Evolutionary conservation across 495 filamentous ascomycete species (phyloP).

Genomic region (Penicillium paxilli): DNA sequence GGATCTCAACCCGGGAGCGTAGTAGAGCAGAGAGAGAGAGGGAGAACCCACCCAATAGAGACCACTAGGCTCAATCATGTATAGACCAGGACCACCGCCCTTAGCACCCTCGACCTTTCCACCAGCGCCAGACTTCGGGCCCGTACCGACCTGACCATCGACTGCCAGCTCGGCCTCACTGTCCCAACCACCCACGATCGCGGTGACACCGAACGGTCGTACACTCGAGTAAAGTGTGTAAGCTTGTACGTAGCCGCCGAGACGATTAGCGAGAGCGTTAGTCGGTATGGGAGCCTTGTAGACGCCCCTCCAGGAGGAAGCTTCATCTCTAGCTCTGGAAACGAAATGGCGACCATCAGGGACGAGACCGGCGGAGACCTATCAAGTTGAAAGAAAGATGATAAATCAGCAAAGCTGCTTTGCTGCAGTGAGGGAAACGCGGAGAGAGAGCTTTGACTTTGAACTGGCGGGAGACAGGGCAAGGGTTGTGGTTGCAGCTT

Average conservation of each 20-base stretch:
- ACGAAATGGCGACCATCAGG: conserved; percentile 96
- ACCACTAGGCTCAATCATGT: conserved; percentile 98
- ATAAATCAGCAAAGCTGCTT: too few species aligned
- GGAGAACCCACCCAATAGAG: conserved; percentile 76
- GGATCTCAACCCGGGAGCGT: neutral
- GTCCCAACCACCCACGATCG: conserved; percentile 94
- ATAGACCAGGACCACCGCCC: conserved; percentile 85
- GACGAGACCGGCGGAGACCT: conserved; percentile 92
- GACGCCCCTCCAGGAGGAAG: conserved; percentile 77
- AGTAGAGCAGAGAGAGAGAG: neutral
- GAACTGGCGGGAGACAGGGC: too few species aligned
- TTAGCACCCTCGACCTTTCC: conserved; percentile 74
- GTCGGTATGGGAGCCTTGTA: conserved; percentile 92
- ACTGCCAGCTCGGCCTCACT: conserved; percentile 74
- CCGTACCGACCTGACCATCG: conserved; percentile 82
- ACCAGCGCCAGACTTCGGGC: conserved; percentile 74
- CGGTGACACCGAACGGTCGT: conserved; percentile 92
- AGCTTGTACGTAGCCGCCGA: conserved; percentile 93
- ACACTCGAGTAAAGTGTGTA: conserved; percentile 97
- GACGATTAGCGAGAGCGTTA: conserved; percentile 79
- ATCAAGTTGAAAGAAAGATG: neutral
- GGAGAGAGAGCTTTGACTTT: too few species aligned
- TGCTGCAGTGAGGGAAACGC: neutral
- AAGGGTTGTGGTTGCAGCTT: conserved; percentile 42
- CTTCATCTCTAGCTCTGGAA: conserved; percentile 91